These are phyloP conservation scores for Friedmanniomyces simplex DNA, from an alignment of 495 filamentous ascomycete genomes.

Conservation along the genomic window DNA sequence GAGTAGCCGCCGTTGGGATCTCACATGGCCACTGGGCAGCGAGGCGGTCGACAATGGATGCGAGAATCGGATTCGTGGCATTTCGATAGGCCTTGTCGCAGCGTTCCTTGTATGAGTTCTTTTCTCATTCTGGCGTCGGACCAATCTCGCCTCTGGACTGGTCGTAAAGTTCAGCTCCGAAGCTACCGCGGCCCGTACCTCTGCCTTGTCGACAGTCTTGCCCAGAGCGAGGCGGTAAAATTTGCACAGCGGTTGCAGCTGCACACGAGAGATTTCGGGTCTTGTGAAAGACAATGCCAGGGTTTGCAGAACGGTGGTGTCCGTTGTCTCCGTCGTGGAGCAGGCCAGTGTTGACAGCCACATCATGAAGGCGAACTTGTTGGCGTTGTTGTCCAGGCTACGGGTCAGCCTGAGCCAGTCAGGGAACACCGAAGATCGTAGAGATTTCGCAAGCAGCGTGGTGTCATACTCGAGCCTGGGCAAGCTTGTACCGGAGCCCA, in stretches of 20 bases:
- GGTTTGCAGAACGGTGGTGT: too few relatives aligned
- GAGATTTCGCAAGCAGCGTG: neutral
- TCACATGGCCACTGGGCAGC: conserved; percentile 18
- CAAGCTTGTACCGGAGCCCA: too few relatives aligned
- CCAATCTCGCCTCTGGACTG: neutral
- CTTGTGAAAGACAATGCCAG: too few relatives aligned
- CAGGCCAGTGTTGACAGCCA: too few relatives aligned
- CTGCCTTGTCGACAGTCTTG: neutral
- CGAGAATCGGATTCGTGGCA: neutral
- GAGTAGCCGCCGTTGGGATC: conserved; percentile 1
- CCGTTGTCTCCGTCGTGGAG: too few relatives aligned
- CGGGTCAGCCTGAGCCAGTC: neutral
- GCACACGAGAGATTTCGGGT: too few relatives aligned
- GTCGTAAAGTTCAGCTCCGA: neutral
- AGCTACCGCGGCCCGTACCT: too few relatives aligned
- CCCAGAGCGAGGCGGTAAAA: neutral
- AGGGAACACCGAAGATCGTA: neutral
- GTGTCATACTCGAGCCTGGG: neutral
- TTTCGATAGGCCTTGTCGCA: neutral
- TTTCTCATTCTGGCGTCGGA: neutral
- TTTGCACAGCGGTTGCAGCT: too few relatives aligned
- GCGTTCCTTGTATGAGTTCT: neutral
- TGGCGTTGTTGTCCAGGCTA: too few relatives aligned
- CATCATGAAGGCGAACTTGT: conserved; percentile 18
- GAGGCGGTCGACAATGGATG: neutral